These are phyloP conservation scores for Glycyrrhiza uralensis DNA, from an alignment of 306 rosid species.

Conservation along the genomic window DNA sequence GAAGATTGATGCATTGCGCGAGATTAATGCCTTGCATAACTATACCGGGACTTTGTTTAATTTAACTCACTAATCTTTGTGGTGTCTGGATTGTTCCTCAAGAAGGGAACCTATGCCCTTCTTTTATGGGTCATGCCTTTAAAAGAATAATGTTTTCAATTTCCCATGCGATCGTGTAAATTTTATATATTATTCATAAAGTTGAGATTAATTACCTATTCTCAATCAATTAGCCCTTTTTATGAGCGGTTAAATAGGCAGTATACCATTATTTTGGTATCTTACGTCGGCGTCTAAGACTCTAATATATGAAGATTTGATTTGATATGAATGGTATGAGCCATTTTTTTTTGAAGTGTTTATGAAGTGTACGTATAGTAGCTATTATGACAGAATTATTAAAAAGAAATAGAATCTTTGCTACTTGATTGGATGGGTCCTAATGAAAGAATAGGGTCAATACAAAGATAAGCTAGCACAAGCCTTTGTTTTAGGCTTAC, in stretches of 20 bases:
- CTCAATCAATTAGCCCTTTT: neutral
- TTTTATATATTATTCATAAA: neutral
- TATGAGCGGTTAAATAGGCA: neutral
- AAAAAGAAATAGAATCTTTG: too few species aligned
- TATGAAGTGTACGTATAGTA: too few species aligned
- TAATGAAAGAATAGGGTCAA: too few species aligned
- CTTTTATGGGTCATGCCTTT: conserved; percentile 9
- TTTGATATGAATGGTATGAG: neutral
- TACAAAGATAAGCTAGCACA: too few species aligned
- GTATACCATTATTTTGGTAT: too few species aligned
- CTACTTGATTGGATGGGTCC: too few species aligned
- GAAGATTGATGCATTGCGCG: conserved; percentile 29
- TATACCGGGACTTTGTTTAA: neutral
- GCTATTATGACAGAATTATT: too few species aligned
- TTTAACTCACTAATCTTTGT: conserved; percentile 10
- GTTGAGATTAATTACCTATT: neutral
- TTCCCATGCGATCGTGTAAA: conserved; percentile 11
- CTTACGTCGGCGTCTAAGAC: neutral
- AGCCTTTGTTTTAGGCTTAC: too few species aligned
- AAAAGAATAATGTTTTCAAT: neutral
- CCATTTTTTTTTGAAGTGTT: too few species aligned
- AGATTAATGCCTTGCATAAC: conserved; percentile 11
- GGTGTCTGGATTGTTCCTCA: neutral
- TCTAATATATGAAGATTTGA: neutral
- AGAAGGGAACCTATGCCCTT: conserved; percentile 10